Evolutionary conservation across 139 green algal genomes (phyloP), one percentile per base, ranked within the genome.

Genomic region (Tetraselmis striata): DNA sequence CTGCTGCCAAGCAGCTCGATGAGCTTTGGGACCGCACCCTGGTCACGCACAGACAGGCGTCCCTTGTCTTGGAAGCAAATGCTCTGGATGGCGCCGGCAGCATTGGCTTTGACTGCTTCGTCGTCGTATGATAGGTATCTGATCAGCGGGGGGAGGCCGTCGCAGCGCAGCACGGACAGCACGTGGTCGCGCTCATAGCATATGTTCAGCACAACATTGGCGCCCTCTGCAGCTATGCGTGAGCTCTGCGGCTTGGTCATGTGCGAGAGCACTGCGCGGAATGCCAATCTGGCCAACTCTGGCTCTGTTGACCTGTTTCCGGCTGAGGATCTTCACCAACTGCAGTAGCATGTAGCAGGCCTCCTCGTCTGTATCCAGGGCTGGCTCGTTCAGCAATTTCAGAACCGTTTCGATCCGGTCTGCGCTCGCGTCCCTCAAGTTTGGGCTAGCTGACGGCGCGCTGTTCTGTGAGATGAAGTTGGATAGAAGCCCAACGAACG

Each of bases 121-220:
- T 32, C 79, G 30, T 28, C 79, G 26, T 86, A 74, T 30, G 75
- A 76, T 1, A 91, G 78, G 77, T 84, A 87, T 0, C 78, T 29
- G 25, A 92, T 67, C 26, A 94, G 88, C 31, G 83, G 83, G 31
- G 79, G 32, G 23, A 90, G 83, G 29, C 88, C 89, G 23, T 82
- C 59, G 2, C 81, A 86, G 23, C 81, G 28, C 32, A 94, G 67
- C 27, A 93, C 85, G 2, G 74, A n/a, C 0, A 82, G 80, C 30
- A 91, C 87, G 80, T 89, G 89, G 31, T 84, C 31, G 28, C 28
- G 87, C 83, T 95, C 92, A 77, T 95, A 95, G 85, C 92, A 95
- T 1, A 90, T 79, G 86, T 95, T 95, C 23, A 95, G 86, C 24
- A 95, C 31, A 5, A 94, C 89, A 77, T 93, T 94, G 29, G 92